Evolutionary conservation across 768 basidiomycete genomes (phyloP), one percentile per base, ranked within the genome.

Genomic region (Termitomyces sp.): DNA sequence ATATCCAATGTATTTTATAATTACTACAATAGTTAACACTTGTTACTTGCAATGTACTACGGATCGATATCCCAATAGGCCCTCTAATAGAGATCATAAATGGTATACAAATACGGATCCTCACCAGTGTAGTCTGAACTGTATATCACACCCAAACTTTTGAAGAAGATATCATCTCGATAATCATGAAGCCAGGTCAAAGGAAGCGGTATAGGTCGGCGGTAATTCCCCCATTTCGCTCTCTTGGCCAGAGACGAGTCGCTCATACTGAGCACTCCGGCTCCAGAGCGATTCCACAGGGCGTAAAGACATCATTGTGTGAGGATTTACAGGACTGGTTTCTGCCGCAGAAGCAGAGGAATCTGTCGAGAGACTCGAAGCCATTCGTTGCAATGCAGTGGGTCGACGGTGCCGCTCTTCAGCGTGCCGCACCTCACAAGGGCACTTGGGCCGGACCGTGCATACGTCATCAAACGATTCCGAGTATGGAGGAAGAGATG

Each of bases 151-250:
- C 16, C 24, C 10, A 28, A 5, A 39, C 24, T 18, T 37, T 51
- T 24, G n/a, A 55, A 44, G 15, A n/a, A 3, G 24, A 3, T 7
- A 37, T 51, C 28, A 55, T 36, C 39, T 26, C 24, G 34, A 34
- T 55, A 33, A 49, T 41, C 39, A 50, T 24, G 52, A 54, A 33
- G 49, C 54, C 53, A 45, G 34, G 54, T 39, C 42, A 44, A 58
- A 31, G 20, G 45, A 48, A 24, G 59, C 68, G 39, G 74, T 74
- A 67, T 94, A 94, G n/a, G 83, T 75, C 4, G 95, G 95, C 0
- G 95, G 94, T 8, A 81, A 81, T 69, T 97, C 94, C 7, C 94
- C 94, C 16, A 77, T 76, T 65, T 89, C 87, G 48, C 81, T 88
- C 69, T 90, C 89, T 68, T 87, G 85, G 24, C 95, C 94, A 12